phyloP scores from a whole-genome alignment of 768 basidiomycete species.

The Lentinula sp. region DNA sequence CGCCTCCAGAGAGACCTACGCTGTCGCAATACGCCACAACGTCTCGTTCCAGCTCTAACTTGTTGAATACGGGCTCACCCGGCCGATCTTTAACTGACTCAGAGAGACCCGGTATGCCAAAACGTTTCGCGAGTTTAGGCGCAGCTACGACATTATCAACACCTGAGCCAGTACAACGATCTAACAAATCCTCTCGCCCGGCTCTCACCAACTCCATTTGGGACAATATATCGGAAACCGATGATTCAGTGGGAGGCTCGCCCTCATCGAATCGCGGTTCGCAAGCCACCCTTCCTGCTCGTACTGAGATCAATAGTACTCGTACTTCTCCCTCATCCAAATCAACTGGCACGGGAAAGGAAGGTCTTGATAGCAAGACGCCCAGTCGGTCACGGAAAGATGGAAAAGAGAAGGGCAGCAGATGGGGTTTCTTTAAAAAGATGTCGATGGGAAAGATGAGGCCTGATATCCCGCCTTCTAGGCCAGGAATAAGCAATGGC shows the following conservation, averaged over 20 bases:
- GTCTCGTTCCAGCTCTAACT: slow-evolving; percentile 67
- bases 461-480: slow-evolving; percentile 47
- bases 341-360: slow-evolving; percentile 4
- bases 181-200: slow-evolving; percentile 16
- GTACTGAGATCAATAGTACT: neutral
- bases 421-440: slow-evolving; percentile 96
- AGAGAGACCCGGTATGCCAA: slow-evolving; percentile 31
- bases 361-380: slow-evolving; percentile 17
- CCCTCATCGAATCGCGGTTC: neutral
- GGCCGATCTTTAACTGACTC: slow-evolving; percentile 12
- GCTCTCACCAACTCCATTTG: slow-evolving; percentile 38
- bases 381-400: slow-evolving; percentile 23
- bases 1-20: slow-evolving; percentile 32
- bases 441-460: slow-evolving; percentile 97
- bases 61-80: slow-evolving; percentile 34
- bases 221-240: slow-evolving; percentile 40
- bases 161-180: neutral
- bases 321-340: neutral
- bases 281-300: neutral
- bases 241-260: slow-evolving; percentile 9
- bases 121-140: slow-evolving; percentile 68
- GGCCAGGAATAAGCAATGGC: slow-evolving; percentile 14
- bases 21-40: slow-evolving; percentile 42
- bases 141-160: neutral
- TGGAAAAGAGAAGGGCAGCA: slow-evolving; percentile 58